Percentiles rank a stretch among this genome's conserved stretches.
phyloP scores from a whole-genome alignment of 345 rosid genomes.

The Excoecaria cochinchinensis region DNA sequence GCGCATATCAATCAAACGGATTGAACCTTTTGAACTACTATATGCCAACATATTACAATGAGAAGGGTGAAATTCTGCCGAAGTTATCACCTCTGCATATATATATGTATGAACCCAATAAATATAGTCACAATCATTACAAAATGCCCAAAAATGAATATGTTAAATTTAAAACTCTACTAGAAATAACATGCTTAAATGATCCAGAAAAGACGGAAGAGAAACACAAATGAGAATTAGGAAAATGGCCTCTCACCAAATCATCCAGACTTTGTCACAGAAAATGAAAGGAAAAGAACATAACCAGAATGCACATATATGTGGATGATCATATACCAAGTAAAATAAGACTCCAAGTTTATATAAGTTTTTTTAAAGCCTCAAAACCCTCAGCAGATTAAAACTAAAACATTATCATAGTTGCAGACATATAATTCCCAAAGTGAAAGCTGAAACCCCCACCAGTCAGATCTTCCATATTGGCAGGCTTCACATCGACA shows the following conservation, averaged over 20 bases:
- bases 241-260: not conserved
- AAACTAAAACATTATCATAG: not conserved
- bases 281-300: not conserved
- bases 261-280: not conserved
- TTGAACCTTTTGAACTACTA: constrained; percentile 97
- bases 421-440: not conserved
- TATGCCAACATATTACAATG: constrained; percentile 92
- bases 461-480: constrained; percentile 71
- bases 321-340: not conserved
- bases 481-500: constrained; percentile 56
- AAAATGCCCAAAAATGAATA: not conserved
- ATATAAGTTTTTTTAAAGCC: not conserved
- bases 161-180: not conserved
- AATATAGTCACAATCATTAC: not conserved
- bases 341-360: not conserved
- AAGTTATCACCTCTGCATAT: constrained; percentile 91
- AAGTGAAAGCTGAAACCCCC: constrained; percentile 11
- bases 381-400: not conserved
- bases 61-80: constrained; percentile 95
- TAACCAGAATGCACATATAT: not conserved
- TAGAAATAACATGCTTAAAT: not conserved
- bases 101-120: not conserved
- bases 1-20: constrained; percentile 90
- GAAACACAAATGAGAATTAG: not conserved
- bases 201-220: not conserved